Evolutionary conservation across 371 early-diverging fungal species (phyloP).

Genomic region (Mucor piriformis): DNA sequence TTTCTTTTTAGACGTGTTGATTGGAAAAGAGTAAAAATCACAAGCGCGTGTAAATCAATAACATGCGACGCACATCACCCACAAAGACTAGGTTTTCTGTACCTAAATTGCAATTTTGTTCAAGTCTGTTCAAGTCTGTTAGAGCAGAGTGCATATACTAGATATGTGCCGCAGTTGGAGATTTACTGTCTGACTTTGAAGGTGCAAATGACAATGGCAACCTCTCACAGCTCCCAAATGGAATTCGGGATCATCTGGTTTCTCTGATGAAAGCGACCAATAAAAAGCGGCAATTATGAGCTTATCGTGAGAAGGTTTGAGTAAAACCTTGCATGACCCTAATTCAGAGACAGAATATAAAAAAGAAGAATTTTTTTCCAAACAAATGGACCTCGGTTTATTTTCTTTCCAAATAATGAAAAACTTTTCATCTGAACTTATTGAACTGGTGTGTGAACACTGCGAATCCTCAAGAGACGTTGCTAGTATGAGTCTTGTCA

Average conservation of each 20-base stretch:
- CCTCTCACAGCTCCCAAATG: no score
- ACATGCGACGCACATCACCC: no score
- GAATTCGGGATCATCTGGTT: slow-evolving; percentile 1
- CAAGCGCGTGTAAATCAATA: no score
- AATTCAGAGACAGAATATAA: neutral
- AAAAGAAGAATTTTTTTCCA: neutral
- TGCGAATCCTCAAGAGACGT: slow-evolving; percentile 17
- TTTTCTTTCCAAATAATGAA: slow-evolving; percentile 23
- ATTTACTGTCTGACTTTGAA: no score
- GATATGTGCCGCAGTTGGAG: no score
- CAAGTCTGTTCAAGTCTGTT: no score
- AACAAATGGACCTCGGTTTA: neutral
- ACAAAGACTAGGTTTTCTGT: no score
- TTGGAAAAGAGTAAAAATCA: no score
- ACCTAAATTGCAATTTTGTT: no score
- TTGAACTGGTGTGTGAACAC: slow-evolving; percentile 28
- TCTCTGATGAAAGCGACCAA: slow-evolving; percentile 9
- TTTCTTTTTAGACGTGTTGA: no score
- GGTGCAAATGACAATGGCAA: no score
- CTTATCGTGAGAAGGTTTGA: slow-evolving; percentile 2
- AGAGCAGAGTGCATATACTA: no score
- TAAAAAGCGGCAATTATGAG: neutral
- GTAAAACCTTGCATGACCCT: slow-evolving; percentile 6
- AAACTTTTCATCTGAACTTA: slow-evolving; percentile 31
- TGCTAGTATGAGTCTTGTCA: slow-evolving; percentile 24